A percentile compares a stretch with the other conserved stretches of the same genome.
Evolutionary conservation across 2,329 filamentous ascomycete species (phyloP).

Genomic region (Fusarium fujikuroi): DNA sequence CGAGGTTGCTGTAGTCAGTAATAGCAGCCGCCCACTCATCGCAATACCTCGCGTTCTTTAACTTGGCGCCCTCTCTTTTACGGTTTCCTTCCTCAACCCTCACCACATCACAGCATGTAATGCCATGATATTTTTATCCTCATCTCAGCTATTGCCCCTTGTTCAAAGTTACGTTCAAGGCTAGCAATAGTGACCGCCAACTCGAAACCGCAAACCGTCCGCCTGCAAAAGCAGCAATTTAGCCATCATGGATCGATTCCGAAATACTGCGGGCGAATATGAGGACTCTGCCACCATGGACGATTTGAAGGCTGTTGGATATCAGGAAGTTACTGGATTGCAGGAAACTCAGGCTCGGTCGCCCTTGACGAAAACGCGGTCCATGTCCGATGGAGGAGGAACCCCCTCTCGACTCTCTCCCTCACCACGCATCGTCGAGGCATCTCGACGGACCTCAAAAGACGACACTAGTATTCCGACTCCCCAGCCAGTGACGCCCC

Average conservation of each 20-base stretch:
- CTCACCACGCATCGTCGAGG: slow-evolving; percentile 66
- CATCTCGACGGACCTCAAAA: slow-evolving; percentile 68
- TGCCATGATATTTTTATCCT: slow-evolving; percentile 25
- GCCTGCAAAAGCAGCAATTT: background rate
- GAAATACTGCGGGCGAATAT: slow-evolving; percentile 32
- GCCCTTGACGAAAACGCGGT: slow-evolving; percentile 66
- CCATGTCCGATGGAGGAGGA: slow-evolving; percentile 71
- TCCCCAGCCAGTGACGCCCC: slow-evolving; percentile 74
- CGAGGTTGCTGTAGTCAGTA: background rate
- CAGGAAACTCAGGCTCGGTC: slow-evolving; percentile 46
- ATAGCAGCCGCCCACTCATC: slow-evolving; percentile 28
- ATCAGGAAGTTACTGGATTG: slow-evolving; percentile 26
- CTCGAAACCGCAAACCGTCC: background rate
- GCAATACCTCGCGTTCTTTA: slow-evolving; percentile 35
- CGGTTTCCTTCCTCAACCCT: slow-evolving; percentile 1
- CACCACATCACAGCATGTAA: slow-evolving; percentile 17
- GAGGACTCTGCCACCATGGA: slow-evolving; percentile 52
- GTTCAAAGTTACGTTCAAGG: slow-evolving; percentile 36
- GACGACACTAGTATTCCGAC: slow-evolving; percentile 71
- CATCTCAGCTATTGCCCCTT: slow-evolving; percentile 30
- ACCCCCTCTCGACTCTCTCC: slow-evolving; percentile 67
- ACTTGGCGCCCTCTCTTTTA: slow-evolving; percentile 21
- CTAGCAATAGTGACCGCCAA: slow-evolving; percentile 6
- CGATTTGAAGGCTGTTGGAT: slow-evolving; percentile 33
- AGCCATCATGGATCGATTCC: slow-evolving; percentile 37